Evolutionary conservation across 768 basidiomycete genomes (phyloP), one percentile per base, ranked within the genome.

Genomic region (Dioszegia hungarica): DNA sequence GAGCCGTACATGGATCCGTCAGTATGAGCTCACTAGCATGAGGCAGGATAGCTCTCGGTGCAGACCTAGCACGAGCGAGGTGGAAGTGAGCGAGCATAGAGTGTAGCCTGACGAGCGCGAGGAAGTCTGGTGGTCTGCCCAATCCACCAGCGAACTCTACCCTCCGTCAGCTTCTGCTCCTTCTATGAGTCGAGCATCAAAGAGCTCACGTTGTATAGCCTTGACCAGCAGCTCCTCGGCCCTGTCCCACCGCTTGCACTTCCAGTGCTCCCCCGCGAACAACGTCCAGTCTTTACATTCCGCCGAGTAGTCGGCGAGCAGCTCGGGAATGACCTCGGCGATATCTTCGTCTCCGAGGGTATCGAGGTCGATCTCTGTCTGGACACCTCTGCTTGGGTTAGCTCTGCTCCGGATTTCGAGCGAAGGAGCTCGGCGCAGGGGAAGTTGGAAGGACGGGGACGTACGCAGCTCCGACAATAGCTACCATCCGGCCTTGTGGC

Each of bases 261-360:
- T 79, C 87, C 90, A 90, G 68, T 94, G 93, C 77, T 93, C 91
- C 15, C 84, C 85, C 9, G 90, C 90, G 20, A 93, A 51, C 34
- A 71, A 40, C 9, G 69, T 65, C 75, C 75, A 75, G 40, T 75
- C 70, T 47, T 72, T 72, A 29, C 72, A 69, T 61, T 74, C 68
- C 25, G 75, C 75, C n/a, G 72, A 67, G 51, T 76, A 74, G 57
- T 77, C 74, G 54, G 64, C 87, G 85, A 46, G 87, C 48, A 74
- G 56, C 65, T 71, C 56, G 54, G 74, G 60, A n/a, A 64, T 55
- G 65, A 62, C 61, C 39, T 72, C 78, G 1, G 90, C 84, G 59
- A 88, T 86, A 59, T 86, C 84, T 6, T 86, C 84, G 67, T 83
- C 85, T 3, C 85, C 84, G 48, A 98, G 85, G 65, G 86, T 79